Evolutionary conservation across 1,284 basidiomycete species (phyloP), one percentile per base, ranked within the genome.

Genomic region (Cerrena zonata): DNA sequence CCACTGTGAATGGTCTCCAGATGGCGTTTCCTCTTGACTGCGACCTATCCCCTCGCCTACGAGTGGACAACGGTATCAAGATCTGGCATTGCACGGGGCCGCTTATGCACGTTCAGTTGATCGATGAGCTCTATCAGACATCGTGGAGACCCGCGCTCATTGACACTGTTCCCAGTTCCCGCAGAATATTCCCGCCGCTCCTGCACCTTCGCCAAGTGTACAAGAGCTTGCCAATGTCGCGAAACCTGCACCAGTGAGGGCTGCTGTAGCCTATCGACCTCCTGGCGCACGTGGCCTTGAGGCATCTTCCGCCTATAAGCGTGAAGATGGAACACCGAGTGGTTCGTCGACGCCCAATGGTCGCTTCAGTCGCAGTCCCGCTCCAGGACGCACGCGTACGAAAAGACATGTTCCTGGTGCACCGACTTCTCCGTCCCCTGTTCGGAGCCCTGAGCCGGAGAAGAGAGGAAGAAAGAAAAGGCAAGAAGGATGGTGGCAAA

Each of bases 61-160:
- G 96, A 37, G 96, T 99, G 48, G 95, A 99, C 72, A 98, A 98
- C 62, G 93, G 95, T 2, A 84, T 98, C 68, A 94, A 93, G 70
- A 79, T 99, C 53, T 98, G 90, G 89, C 94, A 97, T 69, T 94
- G 90, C 67, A 82, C 85, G 0, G 94, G 95, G 7, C 76, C 84
- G 4, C 79, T 99, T 21, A 67, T 97, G 27, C 91, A 95, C 56
- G 71, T 87, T 7, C 86, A 94, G 60, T 63, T 73, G 48, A 70
- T 82, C 47, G 89, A 94, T 15, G 91, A 95, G 65, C 76, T 94
- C n/a, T 95, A 95, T 67, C 90, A 93, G 67, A 78, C 83, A 1
- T 76, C 80, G 1, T 98, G 94, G 92, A 74, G 89, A 39, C 94
- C 94, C 1, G 77, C 75, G 1, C 78, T 78, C 37, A 70, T 87